Conservation (phyloP, 2,329 filamentous ascomycete genomes). For the Monosporascus sp. region DNA sequence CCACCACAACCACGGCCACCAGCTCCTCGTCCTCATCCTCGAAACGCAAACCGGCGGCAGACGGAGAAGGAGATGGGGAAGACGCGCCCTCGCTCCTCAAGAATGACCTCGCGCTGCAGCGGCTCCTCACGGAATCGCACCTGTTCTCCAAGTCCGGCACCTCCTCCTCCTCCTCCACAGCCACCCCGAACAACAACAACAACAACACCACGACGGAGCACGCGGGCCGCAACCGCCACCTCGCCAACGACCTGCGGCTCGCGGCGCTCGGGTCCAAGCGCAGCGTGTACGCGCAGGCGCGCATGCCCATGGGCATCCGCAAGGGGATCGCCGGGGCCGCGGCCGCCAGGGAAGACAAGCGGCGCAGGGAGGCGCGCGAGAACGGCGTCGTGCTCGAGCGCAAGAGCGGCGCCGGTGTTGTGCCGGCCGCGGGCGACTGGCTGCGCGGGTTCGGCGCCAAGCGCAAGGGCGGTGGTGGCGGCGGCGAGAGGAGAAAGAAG, state of each 20-base stretch:
- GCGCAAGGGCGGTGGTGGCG: constrained; percentile 24
- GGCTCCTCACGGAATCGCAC: constrained; percentile 86
- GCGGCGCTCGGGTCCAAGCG: constrained; percentile 73
- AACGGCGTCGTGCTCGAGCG: constrained; percentile 85
- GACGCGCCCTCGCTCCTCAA: constrained; percentile 68
- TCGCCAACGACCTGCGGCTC: constrained; percentile 78
- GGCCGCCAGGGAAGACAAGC: constrained; percentile 58
- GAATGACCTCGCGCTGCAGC: constrained; percentile 88
- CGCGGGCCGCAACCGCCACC: constrained; percentile 68
- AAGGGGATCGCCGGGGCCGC: constrained; percentile 76
- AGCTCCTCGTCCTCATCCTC: constrained; percentile 9
- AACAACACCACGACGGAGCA: constrained; percentile 20
- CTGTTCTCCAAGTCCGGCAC: constrained; percentile 56
- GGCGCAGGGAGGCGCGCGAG: constrained; percentile 76
- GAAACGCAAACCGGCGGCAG: constrained; percentile 21
- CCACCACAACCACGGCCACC: constrained; percentile 12
- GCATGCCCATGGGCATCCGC: constrained; percentile 83
- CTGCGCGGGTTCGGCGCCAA: not conserved
- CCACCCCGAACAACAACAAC: constrained; percentile 16
- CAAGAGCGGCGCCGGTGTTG: constrained; percentile 11
- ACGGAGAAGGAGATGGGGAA: constrained; percentile 35
- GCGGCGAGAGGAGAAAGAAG: constrained; percentile 29
- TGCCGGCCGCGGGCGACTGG: constrained; percentile 24
- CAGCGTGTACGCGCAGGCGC: constrained; percentile 70
- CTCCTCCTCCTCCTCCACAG: constrained; percentile 33